Percentiles rank a stretch among this genome's conserved stretches.
Evolutionary conservation across 2,329 filamentous ascomycete species (phyloP).

Genomic region (Ceratocystis lukuohia): DNA sequence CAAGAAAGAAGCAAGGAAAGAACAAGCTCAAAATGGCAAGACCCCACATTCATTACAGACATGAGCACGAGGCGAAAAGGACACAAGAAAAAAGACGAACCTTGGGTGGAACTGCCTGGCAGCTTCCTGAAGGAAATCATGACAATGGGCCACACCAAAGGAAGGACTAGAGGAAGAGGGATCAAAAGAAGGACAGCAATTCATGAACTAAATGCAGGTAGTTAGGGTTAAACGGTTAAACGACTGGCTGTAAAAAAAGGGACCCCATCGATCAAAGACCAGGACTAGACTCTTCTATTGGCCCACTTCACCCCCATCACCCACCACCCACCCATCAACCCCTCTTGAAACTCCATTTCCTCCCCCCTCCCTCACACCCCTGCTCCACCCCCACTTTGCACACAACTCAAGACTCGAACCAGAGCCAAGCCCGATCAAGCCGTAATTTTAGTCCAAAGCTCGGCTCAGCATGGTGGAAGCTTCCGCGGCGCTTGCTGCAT

Average conservation of each 20-base stretch:
- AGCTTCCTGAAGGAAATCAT: constrained; percentile 1
- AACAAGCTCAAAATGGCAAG: neutral
- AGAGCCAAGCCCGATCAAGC: neutral
- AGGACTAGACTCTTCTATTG: neutral
- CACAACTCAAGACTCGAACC: neutral
- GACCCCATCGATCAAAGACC: too few species aligned
- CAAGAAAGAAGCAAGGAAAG: neutral
- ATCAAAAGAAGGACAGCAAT: neutral
- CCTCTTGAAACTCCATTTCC: neutral
- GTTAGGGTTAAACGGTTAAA: too few species aligned
- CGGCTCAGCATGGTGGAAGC: constrained; percentile 1
- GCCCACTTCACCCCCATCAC: neutral
- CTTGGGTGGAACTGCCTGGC: neutral
- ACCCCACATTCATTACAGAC: too few species aligned
- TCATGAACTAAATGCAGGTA: too few species aligned
- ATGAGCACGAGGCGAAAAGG: neutral
- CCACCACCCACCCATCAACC: neutral
- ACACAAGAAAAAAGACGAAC: neutral
- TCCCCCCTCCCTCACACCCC: neutral
- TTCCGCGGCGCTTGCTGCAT: constrained; percentile 4
- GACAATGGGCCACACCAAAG: neutral
- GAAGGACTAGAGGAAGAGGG: neutral
- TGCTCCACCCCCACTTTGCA: constrained; percentile 1
- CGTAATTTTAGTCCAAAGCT: constrained; percentile 2
- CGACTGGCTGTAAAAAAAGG: too few species aligned